Base-by-base conservation (phyloP, 805 yeast species). In the Lachancea lanzarotensis region DNA sequence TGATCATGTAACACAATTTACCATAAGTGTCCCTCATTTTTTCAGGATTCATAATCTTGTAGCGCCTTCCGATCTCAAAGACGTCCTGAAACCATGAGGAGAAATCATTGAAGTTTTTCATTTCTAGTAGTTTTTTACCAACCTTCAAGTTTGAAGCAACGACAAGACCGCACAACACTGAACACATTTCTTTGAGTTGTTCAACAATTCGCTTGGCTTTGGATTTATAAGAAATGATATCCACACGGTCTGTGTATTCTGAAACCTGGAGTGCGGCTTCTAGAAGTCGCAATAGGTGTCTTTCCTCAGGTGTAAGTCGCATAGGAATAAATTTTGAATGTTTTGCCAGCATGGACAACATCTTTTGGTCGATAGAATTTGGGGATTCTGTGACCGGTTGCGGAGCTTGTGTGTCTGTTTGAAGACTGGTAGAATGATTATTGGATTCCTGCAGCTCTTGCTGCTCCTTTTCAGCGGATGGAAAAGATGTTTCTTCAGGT, bases 1-100 rank as follows among this genome's bases (percentile, higher is more conserved):
- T 84, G 31, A 84, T 79, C 84, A 84, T 85, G 62, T 84, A 84
- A 66, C 85, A 81, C 46, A 85, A 67, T 55, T 84, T 84, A 38
- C 95, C 95, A 60, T 79, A 85, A 3, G 80, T 80, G 55, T 81
- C 85, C 49, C 89, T 73, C 85, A 85, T 81, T 54, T 78, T 73
- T 53, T 84, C 89, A 0, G 95, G 95, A 56, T 84, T 84, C 89
- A 84, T 81, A 54, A 85, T 80, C 59, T 84, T 84, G 66, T 84
- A 84, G 36, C 93, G 71, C 54, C 93, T 71, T 19, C 93, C 93
- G 48, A 84, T 78, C 63, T 84, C 93, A 60, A 84, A 84, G 7
- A 84, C 68, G 35, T 64, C 66, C 57, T 84, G 73, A 60, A 79
- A 84, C 89, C 90, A 85, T 29, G 75, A 78, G 3, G 84, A 81